Percentiles rank a stretch among this genome's conserved stretches.
These are phyloP conservation scores for Cladosporium sp. DNA, from an alignment of 2,329 filamentous ascomycete genomes.

Conservation along the genomic window DNA sequence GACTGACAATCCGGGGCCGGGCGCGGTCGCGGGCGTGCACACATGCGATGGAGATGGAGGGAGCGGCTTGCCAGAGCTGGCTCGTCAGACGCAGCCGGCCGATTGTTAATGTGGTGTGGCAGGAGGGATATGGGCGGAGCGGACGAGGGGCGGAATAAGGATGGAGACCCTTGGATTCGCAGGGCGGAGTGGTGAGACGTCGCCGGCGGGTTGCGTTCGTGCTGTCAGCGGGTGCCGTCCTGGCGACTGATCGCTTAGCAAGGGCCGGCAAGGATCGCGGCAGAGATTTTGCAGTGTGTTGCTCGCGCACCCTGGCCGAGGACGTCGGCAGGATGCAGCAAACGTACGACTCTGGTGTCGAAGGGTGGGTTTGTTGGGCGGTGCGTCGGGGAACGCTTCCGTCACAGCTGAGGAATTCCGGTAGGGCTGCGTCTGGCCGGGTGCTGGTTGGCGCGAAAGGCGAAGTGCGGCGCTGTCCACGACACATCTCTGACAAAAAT, in stretches of 20 bases:
- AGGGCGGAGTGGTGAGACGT: background rate
- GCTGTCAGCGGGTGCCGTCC: too few relatives aligned
- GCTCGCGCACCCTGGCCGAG: constrained; percentile 3
- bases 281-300: background rate
- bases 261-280: too few relatives aligned
- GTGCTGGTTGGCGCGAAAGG: background rate
- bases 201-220: too few relatives aligned
- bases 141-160: background rate
- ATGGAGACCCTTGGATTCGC: background rate
- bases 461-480: background rate
- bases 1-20: too few relatives aligned
- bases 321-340: constrained; percentile 6
- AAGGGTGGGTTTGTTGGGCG: background rate
- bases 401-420: background rate
- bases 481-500: background rate
- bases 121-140: background rate
- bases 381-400: constrained; percentile 5
- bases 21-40: too few relatives aligned
- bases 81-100: background rate
- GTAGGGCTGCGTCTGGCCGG: background rate
- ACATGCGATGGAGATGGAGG: too few relatives aligned
- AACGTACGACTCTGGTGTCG: constrained; percentile 7
- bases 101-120: background rate
- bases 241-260: too few relatives aligned
- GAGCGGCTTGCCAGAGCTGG: too few relatives aligned